Evolutionary conservation across 768 basidiomycete genomes (phyloP), one percentile per base, ranked within the genome.

Genomic region (Candolleomyces eurysporus): DNA sequence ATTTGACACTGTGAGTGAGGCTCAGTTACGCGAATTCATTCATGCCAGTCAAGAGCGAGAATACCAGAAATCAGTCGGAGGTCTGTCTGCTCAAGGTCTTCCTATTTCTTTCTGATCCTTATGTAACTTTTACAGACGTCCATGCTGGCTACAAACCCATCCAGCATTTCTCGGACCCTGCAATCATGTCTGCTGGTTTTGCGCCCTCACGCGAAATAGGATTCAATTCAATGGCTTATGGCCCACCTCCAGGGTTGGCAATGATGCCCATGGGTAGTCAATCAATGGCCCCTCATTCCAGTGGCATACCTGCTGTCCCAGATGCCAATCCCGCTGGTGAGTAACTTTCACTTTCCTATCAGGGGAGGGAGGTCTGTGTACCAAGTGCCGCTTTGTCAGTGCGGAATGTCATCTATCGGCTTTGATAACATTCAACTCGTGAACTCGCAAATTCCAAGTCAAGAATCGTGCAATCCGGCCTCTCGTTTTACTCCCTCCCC

Each of bases 291-390:
- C 19, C 63, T 46, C 65, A 51, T 58, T 64, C 57, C 67, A 68
- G 49, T 63, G 63, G 45, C 56, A 68, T 59, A 61, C 65, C 61
- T 26, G 60, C 63, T 50, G 63, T 68, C 57, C 72, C 74, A 36
- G 66, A 67, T 49, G 67, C 70, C 65, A 76, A 74, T 68, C 70
- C 75, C 64, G 77, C 87, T 78, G 85, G 91, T 91, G 87, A 91
- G 90, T 87, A 67, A 66, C 71, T 77, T 78, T 79, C 70, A 61
- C 66, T 73, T 72, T 75, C 77, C 72, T 74, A 75, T 76, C 72
- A 84, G 87, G 88, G 88, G 89, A 89, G 87, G 90, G 88, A 84
- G 88, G 88, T 81, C 87, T 85, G 83, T 83, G 87, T 92, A 90
- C 89, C 91, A 82, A 91, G 89, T 78, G 76, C 88, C 88, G 80